Evolutionary conservation across 331 rosid genomes (phyloP).

Genomic region (Acacia concinna): DNA sequence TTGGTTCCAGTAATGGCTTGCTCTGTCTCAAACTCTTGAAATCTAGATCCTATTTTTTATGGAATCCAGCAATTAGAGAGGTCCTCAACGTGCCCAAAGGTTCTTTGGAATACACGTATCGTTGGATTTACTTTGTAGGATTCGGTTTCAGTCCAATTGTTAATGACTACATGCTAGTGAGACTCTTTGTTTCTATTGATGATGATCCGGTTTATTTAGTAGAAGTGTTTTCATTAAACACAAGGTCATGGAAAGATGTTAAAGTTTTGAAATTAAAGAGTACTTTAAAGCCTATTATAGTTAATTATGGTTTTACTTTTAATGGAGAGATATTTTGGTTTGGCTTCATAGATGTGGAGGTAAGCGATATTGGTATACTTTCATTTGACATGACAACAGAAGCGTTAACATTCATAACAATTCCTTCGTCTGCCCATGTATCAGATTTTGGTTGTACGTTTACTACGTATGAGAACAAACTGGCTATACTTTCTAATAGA

Average conservation of each 20-base stretch:
- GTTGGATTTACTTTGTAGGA: not conserved
- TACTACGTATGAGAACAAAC: not conserved
- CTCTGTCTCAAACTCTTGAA: not conserved
- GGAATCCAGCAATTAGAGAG: not conserved
- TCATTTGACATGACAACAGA: not conserved
- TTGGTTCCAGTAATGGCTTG: not conserved
- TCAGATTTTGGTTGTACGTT: not conserved
- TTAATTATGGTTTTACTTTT: not conserved
- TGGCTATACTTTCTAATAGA: not conserved
- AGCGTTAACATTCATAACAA: not conserved
- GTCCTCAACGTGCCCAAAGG: not conserved
- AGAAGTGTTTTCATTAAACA: not conserved
- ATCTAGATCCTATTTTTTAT: too few species aligned
- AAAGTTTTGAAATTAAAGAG: too few species aligned
- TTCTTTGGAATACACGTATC: too few species aligned
- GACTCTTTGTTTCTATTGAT: too few species aligned
- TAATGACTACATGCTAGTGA: not conserved
- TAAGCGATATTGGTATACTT: not conserved
- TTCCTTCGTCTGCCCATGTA: not conserved
- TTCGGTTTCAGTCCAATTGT: not conserved
- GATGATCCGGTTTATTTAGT: not conserved
- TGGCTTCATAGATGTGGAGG: not conserved
- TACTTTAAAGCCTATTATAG: too few species aligned
- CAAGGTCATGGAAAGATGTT: not conserved
- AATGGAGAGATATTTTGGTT: not conserved